Percentiles rank a stretch among this genome's conserved stretches.
These are phyloP conservation scores for Lipomyces starkeyi DNA, from an alignment of 805 yeast species.

Conservation along the genomic window DNA sequence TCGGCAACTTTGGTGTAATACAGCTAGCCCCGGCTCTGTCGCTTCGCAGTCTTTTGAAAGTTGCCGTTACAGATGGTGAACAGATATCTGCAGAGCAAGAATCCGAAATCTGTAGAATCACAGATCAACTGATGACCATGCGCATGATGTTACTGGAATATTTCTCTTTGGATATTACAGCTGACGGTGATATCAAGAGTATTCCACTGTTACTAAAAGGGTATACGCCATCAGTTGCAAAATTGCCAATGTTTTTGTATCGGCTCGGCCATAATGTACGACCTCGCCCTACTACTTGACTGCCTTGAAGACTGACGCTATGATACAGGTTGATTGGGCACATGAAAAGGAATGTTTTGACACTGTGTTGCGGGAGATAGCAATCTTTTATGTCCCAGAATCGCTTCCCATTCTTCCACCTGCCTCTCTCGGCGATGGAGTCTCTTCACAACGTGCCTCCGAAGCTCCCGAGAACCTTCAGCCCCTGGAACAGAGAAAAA, in stretches of 20 bases:
- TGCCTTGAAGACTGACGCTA: background rate
- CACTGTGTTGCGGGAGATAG: slow-evolving; percentile 69
- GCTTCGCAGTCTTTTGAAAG: slow-evolving; percentile 49
- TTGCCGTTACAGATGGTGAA: slow-evolving; percentile 42
- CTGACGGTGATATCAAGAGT: slow-evolving; percentile 50
- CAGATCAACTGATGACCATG: slow-evolving; percentile 54
- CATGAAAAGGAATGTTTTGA: slow-evolving; percentile 72
- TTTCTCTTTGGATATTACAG: slow-evolving; percentile 57
- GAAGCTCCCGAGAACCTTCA: background rate
- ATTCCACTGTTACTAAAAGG: slow-evolving; percentile 74
- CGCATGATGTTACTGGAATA: slow-evolving; percentile 82
- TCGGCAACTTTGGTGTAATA: slow-evolving; percentile 78
- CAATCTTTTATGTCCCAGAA: slow-evolving; percentile 75
- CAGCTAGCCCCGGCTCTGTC: slow-evolving; percentile 49
- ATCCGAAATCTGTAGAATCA: slow-evolving; percentile 31
- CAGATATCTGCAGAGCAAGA: slow-evolving; percentile 3
- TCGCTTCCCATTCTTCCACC: slow-evolving; percentile 45
- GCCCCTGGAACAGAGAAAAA: slow-evolving; percentile 41
- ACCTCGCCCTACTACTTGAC: background rate
- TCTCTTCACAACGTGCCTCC: background rate
- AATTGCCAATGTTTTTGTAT: slow-evolving; percentile 70
- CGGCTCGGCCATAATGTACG: slow-evolving; percentile 60
- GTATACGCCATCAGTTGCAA: slow-evolving; percentile 65
- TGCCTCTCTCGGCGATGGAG: background rate
- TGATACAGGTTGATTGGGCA: slow-evolving; percentile 54